A percentile compares a stretch with the other conserved stretches of the same genome.
Conservation (phyloP, 495 filamentous ascomycete genomes). For the Aspergillus wentii region DNA sequence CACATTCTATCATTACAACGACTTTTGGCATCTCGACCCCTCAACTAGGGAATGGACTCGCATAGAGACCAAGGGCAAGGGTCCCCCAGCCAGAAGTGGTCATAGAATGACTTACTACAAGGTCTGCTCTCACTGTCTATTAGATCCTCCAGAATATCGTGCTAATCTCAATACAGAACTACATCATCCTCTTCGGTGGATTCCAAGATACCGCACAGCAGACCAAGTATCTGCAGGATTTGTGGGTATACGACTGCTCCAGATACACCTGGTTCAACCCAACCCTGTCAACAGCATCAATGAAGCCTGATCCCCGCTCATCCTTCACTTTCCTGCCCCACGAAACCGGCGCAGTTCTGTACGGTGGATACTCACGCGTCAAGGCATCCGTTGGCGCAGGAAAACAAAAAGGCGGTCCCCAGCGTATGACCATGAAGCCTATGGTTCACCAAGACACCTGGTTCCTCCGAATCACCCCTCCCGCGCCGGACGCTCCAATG, state of each 20-base stretch:
- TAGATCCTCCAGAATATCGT: conserved; percentile 13
- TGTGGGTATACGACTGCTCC: conserved; percentile 66
- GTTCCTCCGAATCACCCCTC: conserved; percentile 78
- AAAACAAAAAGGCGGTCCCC: conserved; percentile 51
- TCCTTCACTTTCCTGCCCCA: conserved; percentile 89
- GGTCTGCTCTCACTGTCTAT: conserved; percentile 36
- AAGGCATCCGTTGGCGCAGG: conserved; percentile 54
- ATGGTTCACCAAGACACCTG: conserved; percentile 92
- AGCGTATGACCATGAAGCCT: conserved; percentile 71
- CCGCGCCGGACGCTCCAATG: conserved; percentile 54
- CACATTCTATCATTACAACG: conserved; percentile 98
- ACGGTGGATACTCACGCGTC: conserved; percentile 88
- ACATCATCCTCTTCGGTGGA: conserved; percentile 71
- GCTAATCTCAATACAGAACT: conserved; percentile 41
- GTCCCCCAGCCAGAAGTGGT: conserved; percentile 83
- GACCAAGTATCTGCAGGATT: conserved; percentile 77
- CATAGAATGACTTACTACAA: conserved; percentile 96
- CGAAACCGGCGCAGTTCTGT: conserved; percentile 81
- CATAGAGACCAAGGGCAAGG: conserved; percentile 80
- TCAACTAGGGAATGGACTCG: conserved; percentile 81
- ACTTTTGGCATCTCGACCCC: conserved; percentile 91
- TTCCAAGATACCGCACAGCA: conserved; percentile 95
- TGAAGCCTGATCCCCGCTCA: conserved; percentile 84
- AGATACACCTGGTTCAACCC: conserved; percentile 76
- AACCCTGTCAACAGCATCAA: conserved; percentile 61